phyloP scores from a whole-genome alignment of 345 rosid genomes.

The Chamaenerion angustifolium region DNA sequence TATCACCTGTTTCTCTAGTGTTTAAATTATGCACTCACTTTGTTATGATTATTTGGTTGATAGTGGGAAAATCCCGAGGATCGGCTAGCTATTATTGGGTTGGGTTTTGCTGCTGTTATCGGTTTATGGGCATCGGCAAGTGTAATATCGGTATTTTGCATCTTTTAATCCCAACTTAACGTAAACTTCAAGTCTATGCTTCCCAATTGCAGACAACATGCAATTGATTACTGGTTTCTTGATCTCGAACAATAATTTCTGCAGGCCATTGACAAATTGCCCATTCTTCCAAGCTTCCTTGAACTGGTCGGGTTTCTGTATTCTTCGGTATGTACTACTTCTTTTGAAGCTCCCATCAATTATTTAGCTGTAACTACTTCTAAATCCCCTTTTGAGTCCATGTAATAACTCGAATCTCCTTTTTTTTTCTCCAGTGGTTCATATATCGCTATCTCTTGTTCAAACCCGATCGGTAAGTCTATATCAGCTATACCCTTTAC shows the following conservation, averaged over 20 bases:
- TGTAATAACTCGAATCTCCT: constrained; percentile 12
- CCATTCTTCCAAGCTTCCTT: constrained; percentile 44
- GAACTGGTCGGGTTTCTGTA: constrained; percentile 70
- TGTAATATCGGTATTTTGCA: constrained; percentile 37
- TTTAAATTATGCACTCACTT: background rate
- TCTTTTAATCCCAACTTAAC: background rate
- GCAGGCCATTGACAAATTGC: constrained; percentile 71
- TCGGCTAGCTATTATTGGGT: constrained; percentile 54
- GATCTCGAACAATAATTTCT: background rate
- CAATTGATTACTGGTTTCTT: background rate
- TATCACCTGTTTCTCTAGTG: background rate
- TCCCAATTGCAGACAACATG: too few relatives aligned
- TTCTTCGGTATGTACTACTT: constrained; percentile 40
- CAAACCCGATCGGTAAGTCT: constrained; percentile 69
- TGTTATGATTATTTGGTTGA: background rate
- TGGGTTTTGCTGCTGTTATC: constrained; percentile 60
- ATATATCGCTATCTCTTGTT: constrained; percentile 78
- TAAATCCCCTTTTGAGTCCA: background rate
- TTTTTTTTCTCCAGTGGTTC: constrained; percentile 65
- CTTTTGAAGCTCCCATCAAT: background rate
- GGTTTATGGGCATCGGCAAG: constrained; percentile 70
- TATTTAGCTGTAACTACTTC: background rate
- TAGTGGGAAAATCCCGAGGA: constrained; percentile 88
- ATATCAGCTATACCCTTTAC: background rate
- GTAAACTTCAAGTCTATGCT: too few relatives aligned